Evolutionary conservation across 169 alveolate species (phyloP), one percentile per base, ranked within the genome.

Genomic region (Plasmodium sp.): DNA sequence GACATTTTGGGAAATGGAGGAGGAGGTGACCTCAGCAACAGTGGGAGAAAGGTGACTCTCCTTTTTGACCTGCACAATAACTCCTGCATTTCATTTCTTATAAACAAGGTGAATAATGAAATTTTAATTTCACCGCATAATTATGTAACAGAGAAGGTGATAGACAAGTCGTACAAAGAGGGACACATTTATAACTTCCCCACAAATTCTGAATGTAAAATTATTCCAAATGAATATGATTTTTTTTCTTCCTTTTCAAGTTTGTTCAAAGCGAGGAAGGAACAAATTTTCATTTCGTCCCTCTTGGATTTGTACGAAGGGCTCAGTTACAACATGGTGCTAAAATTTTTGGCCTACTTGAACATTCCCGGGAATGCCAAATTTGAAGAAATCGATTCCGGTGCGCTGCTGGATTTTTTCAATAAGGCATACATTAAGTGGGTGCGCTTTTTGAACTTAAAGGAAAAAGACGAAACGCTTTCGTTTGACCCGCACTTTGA

Each of bases 111-210:
- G 6, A 90, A 81, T 80, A 67, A 90, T 90, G 94, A 90, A 90
- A 90, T 90, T 48, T 81, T 90, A 80, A 71, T 90, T 71, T 90
- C 94, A 14, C 94, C 94, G 2, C 83, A 90, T 81, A 90, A 90
- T 90, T 80, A 81, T 71, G 54, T 90, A 90, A 81, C 94, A n/a
- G 92, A 90, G 73, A 90, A 90, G 74, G 58, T 82, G 48, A 90
- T 90, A 22, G 94, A 90, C 41, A 90, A 90, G 22, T 90, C 94
- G 2, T 90, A 36, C 83, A 90, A 90, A 62, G 94, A 90, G 67
- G 94, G 94, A 27, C 94, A 90, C 74, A 81, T 27, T 12, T 90
- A 90, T 16, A 62, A 62, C 10, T 90, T 90, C 71, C 94, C 94
- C 67, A 27, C 71, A 62, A 81, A 90, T 39, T 67, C 81, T 41